These are phyloP conservation scores for Trypanosoma congolense DNA, from an alignment of 208 protist species.

Conservation along the genomic window DNA sequence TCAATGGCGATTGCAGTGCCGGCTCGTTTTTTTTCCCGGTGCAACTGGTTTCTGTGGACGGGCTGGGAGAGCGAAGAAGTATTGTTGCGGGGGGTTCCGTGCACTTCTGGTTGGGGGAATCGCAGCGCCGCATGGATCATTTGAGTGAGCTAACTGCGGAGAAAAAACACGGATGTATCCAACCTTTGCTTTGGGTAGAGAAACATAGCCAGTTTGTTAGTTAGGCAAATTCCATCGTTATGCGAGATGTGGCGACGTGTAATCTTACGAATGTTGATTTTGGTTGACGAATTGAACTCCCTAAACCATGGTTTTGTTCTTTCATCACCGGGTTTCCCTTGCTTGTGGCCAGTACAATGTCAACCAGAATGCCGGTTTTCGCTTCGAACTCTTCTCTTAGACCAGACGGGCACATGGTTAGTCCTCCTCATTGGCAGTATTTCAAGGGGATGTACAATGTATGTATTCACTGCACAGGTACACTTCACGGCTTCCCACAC, in stretches of 20 bases:
- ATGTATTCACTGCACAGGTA: too few species aligned
- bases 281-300: too few species aligned
- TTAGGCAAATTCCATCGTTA: too few species aligned
- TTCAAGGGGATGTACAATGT: too few species aligned
- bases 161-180: neutral
- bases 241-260: neutral
- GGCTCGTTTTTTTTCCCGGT: constrained; percentile 7
- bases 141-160: neutral
- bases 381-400: too few species aligned
- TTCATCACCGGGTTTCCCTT: too few species aligned
- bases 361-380: too few species aligned
- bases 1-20: neutral
- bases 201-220: constrained; percentile 4
- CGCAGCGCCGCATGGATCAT: neutral
- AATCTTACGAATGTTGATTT: neutral
- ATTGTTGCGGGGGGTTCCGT: constrained; percentile 17
- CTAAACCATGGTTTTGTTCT: too few species aligned
- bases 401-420: too few species aligned
- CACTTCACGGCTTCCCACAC: too few species aligned
- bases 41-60: constrained; percentile 4
- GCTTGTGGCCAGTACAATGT: too few species aligned
- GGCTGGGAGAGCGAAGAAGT: neutral
- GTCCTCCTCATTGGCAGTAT: too few species aligned
- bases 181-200: constrained; percentile 23
- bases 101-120: constrained; percentile 18